phyloP scores from a whole-genome alignment of 768 basidiomycete species.

The Peribolospora baueri region DNA sequence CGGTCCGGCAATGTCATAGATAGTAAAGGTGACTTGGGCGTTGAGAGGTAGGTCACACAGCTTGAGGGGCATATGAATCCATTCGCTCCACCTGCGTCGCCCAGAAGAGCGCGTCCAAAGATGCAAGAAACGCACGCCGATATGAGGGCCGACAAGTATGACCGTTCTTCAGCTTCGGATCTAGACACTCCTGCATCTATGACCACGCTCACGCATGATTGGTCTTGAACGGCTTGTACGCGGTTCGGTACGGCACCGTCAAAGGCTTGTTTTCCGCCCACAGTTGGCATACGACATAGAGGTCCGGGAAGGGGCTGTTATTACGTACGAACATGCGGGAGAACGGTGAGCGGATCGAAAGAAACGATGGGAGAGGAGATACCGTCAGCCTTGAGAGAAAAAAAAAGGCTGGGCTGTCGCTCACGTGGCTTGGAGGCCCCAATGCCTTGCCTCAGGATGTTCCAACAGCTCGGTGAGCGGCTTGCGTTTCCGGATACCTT shows the following conservation, averaged over 20 bases:
- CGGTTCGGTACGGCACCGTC: slow-evolving; percentile 72
- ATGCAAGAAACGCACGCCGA: slow-evolving; percentile 1
- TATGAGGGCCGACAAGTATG: neutral
- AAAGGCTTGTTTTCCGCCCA: slow-evolving; percentile 79
- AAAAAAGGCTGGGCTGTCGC: slow-evolving; percentile 10
- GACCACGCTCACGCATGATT: slow-evolving; percentile 36
- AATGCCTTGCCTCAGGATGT: too few species aligned
- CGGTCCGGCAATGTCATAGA: slow-evolving; percentile 71
- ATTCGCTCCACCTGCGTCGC: slow-evolving; percentile 70
- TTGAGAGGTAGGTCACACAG: slow-evolving; percentile 79
- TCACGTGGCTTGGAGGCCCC: too few species aligned
- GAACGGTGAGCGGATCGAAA: slow-evolving; percentile 6
- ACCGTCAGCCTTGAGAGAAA: neutral
- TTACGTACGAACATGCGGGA: slow-evolving; percentile 3
- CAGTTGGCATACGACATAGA: slow-evolving; percentile 80
- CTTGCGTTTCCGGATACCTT: too few species aligned
- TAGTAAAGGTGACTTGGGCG: slow-evolving; percentile 75
- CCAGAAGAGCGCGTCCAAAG: neutral
- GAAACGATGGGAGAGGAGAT: neutral
- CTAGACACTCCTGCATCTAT: neutral
- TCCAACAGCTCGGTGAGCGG: too few species aligned
- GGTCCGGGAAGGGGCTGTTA: slow-evolving; percentile 58
- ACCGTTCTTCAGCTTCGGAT: neutral
- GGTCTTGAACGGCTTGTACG: slow-evolving; percentile 75
- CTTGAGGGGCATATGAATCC: slow-evolving; percentile 69